Conservation (phyloP, 1,284 basidiomycete species). For the Ganoderma lucidum region DNA sequence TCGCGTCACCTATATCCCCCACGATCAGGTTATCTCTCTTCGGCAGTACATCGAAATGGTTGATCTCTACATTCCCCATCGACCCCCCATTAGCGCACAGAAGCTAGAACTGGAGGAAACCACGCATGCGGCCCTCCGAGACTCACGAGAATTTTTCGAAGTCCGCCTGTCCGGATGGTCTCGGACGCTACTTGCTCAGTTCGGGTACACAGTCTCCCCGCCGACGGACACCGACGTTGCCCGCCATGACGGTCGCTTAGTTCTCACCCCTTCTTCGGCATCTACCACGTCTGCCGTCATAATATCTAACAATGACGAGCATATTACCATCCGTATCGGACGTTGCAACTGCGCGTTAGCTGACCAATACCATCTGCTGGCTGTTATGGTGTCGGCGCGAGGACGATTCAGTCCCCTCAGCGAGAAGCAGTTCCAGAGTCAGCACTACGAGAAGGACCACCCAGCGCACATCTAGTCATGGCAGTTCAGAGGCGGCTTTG, state of each 20-base stretch:
- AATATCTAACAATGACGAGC: background rate
- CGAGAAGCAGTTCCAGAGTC: background rate
- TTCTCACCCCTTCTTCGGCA: background rate
- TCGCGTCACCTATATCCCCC: background rate
- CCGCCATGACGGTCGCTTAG: background rate
- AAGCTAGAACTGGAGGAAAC: slow-evolving; percentile 11
- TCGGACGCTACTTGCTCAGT: slow-evolving; percentile 6
- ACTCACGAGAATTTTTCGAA: slow-evolving; percentile 14
- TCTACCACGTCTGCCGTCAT: background rate
- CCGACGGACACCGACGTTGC: slow-evolving; percentile 3
- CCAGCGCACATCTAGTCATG: slow-evolving; percentile 24
- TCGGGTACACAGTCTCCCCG: slow-evolving; percentile 11
- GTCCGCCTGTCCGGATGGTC: slow-evolving; percentile 21
- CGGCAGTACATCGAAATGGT: background rate
- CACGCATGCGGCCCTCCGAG: slow-evolving; percentile 9
- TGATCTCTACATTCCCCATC: slow-evolving; percentile 9
- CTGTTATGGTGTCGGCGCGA: slow-evolving; percentile 7
- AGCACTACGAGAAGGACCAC: slow-evolving; percentile 11
- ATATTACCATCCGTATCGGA: slow-evolving; percentile 19
- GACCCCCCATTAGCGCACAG: background rate
- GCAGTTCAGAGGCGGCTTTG: slow-evolving; percentile 17
- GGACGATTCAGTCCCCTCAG: background rate
- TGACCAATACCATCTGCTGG: slow-evolving; percentile 7
- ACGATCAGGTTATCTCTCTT: slow-evolving; percentile 12
- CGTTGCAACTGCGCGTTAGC: slow-evolving; percentile 21